Evolutionary conservation across 2,329 filamentous ascomycete species (phyloP), one percentile per base, ranked within the genome.

Genomic region (Aspergillus sergii): DNA sequence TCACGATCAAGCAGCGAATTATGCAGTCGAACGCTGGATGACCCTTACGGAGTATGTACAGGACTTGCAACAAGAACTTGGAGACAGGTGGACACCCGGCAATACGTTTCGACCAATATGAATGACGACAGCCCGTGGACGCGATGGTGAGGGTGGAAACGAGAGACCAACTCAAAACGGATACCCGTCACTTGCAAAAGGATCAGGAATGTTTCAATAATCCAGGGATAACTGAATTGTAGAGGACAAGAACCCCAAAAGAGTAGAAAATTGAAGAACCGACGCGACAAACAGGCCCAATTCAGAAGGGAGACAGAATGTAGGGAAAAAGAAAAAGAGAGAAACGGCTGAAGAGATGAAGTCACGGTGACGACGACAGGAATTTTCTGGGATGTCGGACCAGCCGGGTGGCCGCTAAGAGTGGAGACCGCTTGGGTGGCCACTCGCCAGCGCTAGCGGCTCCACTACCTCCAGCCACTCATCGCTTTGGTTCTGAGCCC

Each of bases 341-440:
- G 60, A 61, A 57, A 61, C n/a, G 30, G 62, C 59, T 60, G 64
- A 76, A 76, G 75, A 77, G 73, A 74, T 48, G 45, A 48, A 48
- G 45, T 77, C 75, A 77, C 73, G 70, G 75, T 77, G 75, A 77
- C 75, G 75, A 76, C 72, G 74, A 72, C 70, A 73, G 69, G 72
- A 73, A 72, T 72, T 68, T 67, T 68, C 62, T 66, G 61, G 65
- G 59, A 56, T 66, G 66, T 68, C 68, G 64, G 65, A 68, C 64
- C 64, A 69, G 64, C 69, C 67, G 68, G 48, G 26, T 51, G 16
- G 39, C 8, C 39, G 39, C 39, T 19, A 41, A 19, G 16, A 41
- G 39, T 41, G 39, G 39, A n/a, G 16, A 19, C 8, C 19, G 1
- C 46, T 9, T 16, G 7, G 67, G 65, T 68, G 67, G 64, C 64